Evolutionary conservation across 225 moss, liverwort and hornwort genomes (phyloP), one percentile per base, ranked within the genome.

Genomic region (Marchantia polymorpha): DNA sequence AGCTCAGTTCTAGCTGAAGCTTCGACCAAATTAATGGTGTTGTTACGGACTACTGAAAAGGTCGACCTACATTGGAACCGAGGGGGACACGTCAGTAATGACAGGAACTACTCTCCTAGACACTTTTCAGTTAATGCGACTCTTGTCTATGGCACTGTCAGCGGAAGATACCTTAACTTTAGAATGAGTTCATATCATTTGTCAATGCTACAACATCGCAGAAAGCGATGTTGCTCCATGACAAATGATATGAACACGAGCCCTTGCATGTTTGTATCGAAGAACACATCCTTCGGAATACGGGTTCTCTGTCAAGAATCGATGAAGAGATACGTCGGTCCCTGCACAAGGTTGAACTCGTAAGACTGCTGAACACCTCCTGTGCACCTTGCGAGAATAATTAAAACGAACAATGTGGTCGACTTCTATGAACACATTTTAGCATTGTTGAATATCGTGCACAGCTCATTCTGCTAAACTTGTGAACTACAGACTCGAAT

Each of bases 131-230:
- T 39, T 39, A 2, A 2, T 39, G 5, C 39, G 39, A 39, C 39
- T 39, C 39, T 39, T 39, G 39, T 39, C 39, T 39, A 39, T 39
- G 39, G 39, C 39, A 39, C 5, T 39, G 39, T 39, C 39, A 39
- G 39, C 39, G 2, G 39, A 39, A 39, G 39, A 39, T 39, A 2
- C 5, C 2, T 39, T 39, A 64, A 80, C 80, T 73, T 80, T 80
- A 13, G 61, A 80, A 80, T 17, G 80, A 80, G 22, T 56, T 74
- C 8, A 80, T 64, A 52, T 80, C 80, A 51, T 80, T 80, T 25
- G 73, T 59, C 73, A 63, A 80, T 26, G 61, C 63, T 1, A 74
- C 63, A 0, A 80, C 73, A 52, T 80, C 80, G 30, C 23, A 53
- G 19, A 61, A 2, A 50, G 80, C 80, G 26, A 27, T 26, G n/a